phyloP scores from a whole-genome alignment of 495 filamentous ascomycete genomes.

The Beverwykella pulmonaria region DNA sequence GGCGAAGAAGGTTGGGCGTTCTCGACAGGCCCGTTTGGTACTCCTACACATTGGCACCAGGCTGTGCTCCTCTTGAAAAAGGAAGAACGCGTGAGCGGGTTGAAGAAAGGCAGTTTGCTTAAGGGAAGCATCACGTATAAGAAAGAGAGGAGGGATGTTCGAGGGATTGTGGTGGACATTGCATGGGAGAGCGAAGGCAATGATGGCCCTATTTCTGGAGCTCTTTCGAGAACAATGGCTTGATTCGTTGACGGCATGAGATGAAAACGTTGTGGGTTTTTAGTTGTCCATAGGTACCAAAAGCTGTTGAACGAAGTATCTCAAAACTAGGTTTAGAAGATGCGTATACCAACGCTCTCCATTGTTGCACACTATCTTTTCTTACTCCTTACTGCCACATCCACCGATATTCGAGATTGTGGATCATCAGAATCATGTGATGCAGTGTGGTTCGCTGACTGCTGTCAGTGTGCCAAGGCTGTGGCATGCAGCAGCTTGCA shows the following conservation, averaged over 20 bases:
- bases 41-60: constrained; percentile 50
- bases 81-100: constrained; percentile 25
- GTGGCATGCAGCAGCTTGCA: background rate
- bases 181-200: constrained; percentile 17
- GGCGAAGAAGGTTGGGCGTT: constrained; percentile 46
- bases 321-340: too few relatives aligned
- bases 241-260: background rate
- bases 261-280: background rate
- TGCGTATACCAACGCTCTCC: too few relatives aligned
- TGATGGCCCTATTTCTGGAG: constrained; percentile 6
- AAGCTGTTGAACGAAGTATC: too few relatives aligned
- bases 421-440: background rate
- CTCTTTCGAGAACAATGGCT: constrained; percentile 11
- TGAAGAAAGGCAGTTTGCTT: constrained; percentile 37
- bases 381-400: too few relatives aligned
- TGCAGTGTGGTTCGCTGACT: background rate
- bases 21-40: constrained; percentile 48
- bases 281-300: too few relatives aligned
- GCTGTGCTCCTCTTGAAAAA: constrained; percentile 47
- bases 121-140: constrained; percentile 44
- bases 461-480: background rate
- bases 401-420: background rate
- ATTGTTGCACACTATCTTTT: too few relatives aligned
- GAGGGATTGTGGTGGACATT: constrained; percentile 27
- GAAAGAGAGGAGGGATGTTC: constrained; percentile 34